Percentiles rank a stretch among this genome's conserved stretches.
Conservation (phyloP, 2,329 filamentous ascomycete genomes). For the Aspergillus nomiae region DNA sequence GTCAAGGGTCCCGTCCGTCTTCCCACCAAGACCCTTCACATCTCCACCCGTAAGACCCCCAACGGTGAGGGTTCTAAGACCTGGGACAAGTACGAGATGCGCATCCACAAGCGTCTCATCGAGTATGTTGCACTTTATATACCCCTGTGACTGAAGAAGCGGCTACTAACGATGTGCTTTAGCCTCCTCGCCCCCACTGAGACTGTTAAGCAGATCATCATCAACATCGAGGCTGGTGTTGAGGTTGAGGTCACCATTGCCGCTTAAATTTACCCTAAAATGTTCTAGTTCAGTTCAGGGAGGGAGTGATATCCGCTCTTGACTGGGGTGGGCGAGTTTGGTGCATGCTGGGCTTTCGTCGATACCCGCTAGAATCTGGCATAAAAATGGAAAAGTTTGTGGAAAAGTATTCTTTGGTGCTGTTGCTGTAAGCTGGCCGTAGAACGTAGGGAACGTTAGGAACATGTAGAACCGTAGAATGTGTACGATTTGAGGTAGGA, state of each 20-base stretch:
- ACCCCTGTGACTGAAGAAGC: not conserved
- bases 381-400: constrained; percentile 34
- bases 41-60: constrained; percentile 98
- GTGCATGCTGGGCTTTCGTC: constrained; percentile 19
- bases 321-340: constrained; percentile 19
- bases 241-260: constrained; percentile 58
- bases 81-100: constrained; percentile 99
- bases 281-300: constrained; percentile 26
- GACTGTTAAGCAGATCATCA: constrained; percentile 59
- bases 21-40: constrained; percentile 94
- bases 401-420: constrained; percentile 25
- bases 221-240: constrained; percentile 57
- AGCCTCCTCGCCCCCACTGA: constrained; percentile 95
- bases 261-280: constrained; percentile 42
- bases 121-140: constrained; percentile 60
- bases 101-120: constrained; percentile 98
- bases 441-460: not conserved
- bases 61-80: constrained; percentile 99
- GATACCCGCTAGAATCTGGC: constrained; percentile 36
- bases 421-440: not conserved
- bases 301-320: constrained; percentile 26
- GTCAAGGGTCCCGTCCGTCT: constrained; percentile 98
- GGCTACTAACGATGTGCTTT: constrained; percentile 16
- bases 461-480: not conserved
- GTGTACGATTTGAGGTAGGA: not conserved